Evolutionary conservation across 2,329 filamentous ascomycete genomes (phyloP).

Genomic region (Lasiodiplodia gonubiensis): DNA sequence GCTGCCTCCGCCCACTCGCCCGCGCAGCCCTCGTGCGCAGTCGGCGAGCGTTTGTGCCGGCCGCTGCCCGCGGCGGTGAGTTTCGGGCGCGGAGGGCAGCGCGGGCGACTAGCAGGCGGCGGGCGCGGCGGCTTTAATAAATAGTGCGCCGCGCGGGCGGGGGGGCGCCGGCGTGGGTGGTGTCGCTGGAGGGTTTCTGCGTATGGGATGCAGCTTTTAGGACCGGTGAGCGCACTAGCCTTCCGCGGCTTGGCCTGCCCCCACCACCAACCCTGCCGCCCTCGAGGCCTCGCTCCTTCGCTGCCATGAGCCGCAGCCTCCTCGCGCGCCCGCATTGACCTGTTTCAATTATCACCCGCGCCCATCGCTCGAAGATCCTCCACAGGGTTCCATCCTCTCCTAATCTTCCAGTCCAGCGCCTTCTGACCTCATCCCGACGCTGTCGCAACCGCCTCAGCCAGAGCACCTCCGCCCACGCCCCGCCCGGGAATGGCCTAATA

Average conservation of each 20-base stretch:
- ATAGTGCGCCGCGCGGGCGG: background rate
- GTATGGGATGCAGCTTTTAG: background rate
- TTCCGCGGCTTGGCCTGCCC: background rate
- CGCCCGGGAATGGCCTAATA: conserved; percentile 11
- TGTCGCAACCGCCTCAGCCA: background rate
- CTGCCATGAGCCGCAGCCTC: conserved; percentile 24
- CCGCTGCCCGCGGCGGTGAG: conserved; percentile 12
- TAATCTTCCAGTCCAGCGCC: background rate
- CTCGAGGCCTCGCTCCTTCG: conserved; percentile 4
- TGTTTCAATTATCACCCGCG: conserved; percentile 22
- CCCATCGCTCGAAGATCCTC: conserved; percentile 29
- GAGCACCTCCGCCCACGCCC: background rate
- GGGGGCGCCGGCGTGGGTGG: background rate
- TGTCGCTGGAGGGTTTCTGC: background rate
- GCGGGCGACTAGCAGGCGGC: background rate
- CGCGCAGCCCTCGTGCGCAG: background rate
- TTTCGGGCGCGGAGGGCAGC: background rate
- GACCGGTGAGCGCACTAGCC: conserved; percentile 7
- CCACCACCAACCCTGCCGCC: conserved; percentile 2
- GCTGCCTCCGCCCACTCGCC: conserved; percentile 5
- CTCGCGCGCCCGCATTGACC: conserved; percentile 21
- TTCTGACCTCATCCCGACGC: conserved; percentile 10
- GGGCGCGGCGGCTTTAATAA: background rate
- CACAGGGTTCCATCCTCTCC: conserved; percentile 17
- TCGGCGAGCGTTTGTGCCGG: background rate